Percentiles rank a stretch among this genome's conserved stretches.
phyloP scores from a whole-genome alignment of 2,329 filamentous ascomycete species.

The Fusarium poae region DNA sequence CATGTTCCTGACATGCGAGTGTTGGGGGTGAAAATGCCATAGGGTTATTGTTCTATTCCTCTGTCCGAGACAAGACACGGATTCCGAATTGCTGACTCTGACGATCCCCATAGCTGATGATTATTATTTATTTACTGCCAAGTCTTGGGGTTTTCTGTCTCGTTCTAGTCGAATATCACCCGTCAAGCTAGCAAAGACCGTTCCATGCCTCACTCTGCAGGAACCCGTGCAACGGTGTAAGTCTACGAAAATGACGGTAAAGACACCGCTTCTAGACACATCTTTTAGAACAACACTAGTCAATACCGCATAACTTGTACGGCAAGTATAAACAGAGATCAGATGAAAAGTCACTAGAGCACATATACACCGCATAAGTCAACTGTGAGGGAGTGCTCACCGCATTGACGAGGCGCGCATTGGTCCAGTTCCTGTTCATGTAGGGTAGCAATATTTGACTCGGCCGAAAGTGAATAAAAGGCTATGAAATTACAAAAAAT shows the following conservation, averaged over 20 bases:
- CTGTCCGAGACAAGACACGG: slow-evolving; percentile 4
- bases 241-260: not conserved
- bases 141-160: not conserved
- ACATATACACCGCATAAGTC: slow-evolving; percentile 6
- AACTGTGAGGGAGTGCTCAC: not conserved
- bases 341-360: not conserved
- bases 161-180: not conserved
- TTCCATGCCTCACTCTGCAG: not conserved
- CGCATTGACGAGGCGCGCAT: slow-evolving; percentile 12
- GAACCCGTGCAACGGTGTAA: slow-evolving; percentile 6
- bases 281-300: not conserved
- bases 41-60: not conserved
- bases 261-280: not conserved
- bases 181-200: not conserved
- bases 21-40: not conserved
- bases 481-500: slow-evolving; percentile 25
- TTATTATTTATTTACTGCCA: not conserved
- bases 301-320: not conserved
- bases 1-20: slow-evolving; percentile 1
- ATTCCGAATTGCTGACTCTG: not conserved
- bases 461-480: slow-evolving; percentile 26
- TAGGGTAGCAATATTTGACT: slow-evolving; percentile 37
- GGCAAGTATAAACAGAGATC: not conserved
- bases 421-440: not conserved
- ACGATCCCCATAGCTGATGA: not conserved